Evolutionary conservation across 2,329 filamentous ascomycete genomes (phyloP), one percentile per base, ranked within the genome.

Genomic region (Emmonsiellopsis sp.): DNA sequence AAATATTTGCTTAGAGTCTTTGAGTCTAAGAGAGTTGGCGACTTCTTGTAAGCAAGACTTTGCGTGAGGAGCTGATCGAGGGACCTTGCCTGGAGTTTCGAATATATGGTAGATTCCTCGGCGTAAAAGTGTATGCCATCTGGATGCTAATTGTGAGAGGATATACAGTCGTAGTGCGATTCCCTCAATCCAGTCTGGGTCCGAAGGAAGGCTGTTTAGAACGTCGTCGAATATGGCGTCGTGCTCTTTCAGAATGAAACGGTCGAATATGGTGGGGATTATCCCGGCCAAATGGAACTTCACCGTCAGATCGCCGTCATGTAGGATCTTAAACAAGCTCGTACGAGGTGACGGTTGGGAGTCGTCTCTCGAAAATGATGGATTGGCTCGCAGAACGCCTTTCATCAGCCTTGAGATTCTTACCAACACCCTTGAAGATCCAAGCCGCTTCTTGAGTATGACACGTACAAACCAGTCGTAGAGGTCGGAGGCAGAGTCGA

Each of bases 101-200:
- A 97, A 95, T 21, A 97, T 90, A 67, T 93, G 87, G 66, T 96
- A 98, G 14, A 95, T 87, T 59, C 89, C 90, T 58, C 87, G 83
- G 50, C 91, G 85, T 43, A 96, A 77, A 17, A 97, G 76, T 0
- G 91, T 95, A 55, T 89, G 84, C 88, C 92, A 97, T 49, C 77
- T 74, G 33, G 88, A 87, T 27, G 87, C 93, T 54, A 98, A 73
- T 53, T 83, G 83, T 1, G 86, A 82, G 9, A 97, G 73, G 7
- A 88, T 81, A 57, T 87, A 81, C 2, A 97, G 73, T 5, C 93
- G 84, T 58, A 95, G 80, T 0, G 89, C 88, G 60, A 97, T 92
- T 0, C 90, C 92, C 68, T 96, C 91, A 10, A 78, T 71, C 68
- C 84, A 85, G 34, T 83, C 80, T 4, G 80, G 74, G 58, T 94